phyloP scores from a whole-genome alignment of 2,329 filamentous ascomycete species.

The Trichoderma endophyticum region DNA sequence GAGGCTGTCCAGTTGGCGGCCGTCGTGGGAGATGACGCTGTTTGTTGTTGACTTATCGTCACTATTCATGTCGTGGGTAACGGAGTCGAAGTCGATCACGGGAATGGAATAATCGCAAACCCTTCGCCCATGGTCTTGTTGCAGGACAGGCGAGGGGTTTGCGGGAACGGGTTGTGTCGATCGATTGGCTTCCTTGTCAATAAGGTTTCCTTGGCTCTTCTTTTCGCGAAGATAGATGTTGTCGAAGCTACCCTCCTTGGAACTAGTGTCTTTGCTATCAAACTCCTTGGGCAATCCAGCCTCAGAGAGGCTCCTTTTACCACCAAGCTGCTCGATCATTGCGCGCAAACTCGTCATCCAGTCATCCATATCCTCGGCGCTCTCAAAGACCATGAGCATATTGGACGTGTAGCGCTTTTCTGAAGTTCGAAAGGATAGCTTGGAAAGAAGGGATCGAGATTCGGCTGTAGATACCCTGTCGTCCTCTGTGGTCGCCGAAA shows the following conservation, averaged over 20 bases:
- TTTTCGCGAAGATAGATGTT: slow-evolving; percentile 36
- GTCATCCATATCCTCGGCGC: slow-evolving; percentile 68
- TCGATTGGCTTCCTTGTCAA: slow-evolving; percentile 47
- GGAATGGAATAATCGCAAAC: slow-evolving; percentile 18
- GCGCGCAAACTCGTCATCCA: slow-evolving; percentile 69
- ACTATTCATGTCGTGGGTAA: slow-evolving; percentile 40
- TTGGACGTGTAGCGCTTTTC: slow-evolving; percentile 59
- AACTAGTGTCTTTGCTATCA: slow-evolving; percentile 28
- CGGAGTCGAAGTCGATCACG: slow-evolving; percentile 25
- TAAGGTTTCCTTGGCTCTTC: slow-evolving; percentile 45
- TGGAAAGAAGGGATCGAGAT: slow-evolving; percentile 61
- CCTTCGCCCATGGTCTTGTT: slow-evolving; percentile 18
- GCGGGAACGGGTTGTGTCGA: slow-evolving; percentile 36
- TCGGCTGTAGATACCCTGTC: slow-evolving; percentile 51
- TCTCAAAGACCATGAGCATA: slow-evolving; percentile 70
- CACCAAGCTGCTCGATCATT: slow-evolving; percentile 68
- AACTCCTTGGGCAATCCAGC: slow-evolving; percentile 45
- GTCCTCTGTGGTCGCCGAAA: slow-evolving; percentile 63
- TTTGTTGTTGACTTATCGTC: slow-evolving; percentile 57
- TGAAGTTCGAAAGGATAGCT: slow-evolving; percentile 54
- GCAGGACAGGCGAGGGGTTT: slow-evolving; percentile 18
- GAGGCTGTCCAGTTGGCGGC: slow-evolving; percentile 54
- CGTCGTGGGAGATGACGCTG: slow-evolving; percentile 57
- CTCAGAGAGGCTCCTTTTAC: slow-evolving; percentile 61
- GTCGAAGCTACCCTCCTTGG: slow-evolving; percentile 31